Conservation (phyloP, 306 rosid species). For the Castanopsis chinensis region DNA sequence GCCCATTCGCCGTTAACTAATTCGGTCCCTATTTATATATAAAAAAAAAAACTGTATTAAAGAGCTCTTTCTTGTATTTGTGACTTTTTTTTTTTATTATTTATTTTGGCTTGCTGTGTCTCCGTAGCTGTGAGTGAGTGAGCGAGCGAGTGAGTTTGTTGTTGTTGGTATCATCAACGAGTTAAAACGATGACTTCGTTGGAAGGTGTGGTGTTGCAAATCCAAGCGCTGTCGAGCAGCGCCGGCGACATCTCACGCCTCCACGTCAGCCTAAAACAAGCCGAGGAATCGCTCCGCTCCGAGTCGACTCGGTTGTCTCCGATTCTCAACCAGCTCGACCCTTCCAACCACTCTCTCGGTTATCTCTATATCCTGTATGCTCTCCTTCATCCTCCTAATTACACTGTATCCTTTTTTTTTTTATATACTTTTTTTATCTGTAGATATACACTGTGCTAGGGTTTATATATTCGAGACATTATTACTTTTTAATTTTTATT, state of each 20-base stretch:
- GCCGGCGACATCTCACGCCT: conserved; percentile 63
- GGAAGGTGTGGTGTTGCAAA: conserved; percentile 54
- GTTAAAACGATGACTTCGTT: conserved; percentile 29
- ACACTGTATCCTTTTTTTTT: not conserved
- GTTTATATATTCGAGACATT: not conserved
- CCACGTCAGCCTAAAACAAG: conserved; percentile 52
- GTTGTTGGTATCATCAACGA: not conserved
- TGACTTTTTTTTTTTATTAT: no score
- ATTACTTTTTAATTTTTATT: not conserved
- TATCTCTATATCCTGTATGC: conserved; percentile 68
- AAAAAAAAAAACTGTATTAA: no score
- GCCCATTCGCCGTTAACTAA: not conserved
- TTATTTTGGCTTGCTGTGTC: not conserved
- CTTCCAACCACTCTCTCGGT: conserved; percentile 69
- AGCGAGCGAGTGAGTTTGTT: not conserved
- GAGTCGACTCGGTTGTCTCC: conserved; percentile 54
- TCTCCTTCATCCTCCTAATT: not conserved
- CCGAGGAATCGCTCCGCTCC: conserved; percentile 58
- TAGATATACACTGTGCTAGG: conserved; percentile 19
- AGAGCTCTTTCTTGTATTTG: no score
- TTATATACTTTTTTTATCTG: not conserved
- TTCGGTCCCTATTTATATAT: not conserved
- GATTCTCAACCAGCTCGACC: conserved; percentile 63
- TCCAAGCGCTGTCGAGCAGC: conserved; percentile 60
- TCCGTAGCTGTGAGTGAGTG: not conserved